These are phyloP conservation scores for Cinnamomum micranthum DNA, from an alignment of 164 flowering plant species.

Conservation along the genomic window DNA sequence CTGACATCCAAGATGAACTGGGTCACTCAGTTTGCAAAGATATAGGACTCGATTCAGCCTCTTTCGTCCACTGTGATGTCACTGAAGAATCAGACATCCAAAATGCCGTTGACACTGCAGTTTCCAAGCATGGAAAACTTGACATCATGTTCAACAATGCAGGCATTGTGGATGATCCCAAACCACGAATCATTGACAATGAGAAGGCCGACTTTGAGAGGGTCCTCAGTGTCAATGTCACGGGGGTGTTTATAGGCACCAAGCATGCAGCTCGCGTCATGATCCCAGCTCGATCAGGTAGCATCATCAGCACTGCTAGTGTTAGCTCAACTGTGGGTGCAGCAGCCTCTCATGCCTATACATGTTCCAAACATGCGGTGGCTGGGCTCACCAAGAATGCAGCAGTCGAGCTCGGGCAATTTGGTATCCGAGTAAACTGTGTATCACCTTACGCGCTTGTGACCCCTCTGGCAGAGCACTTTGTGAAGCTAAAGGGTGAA, in stretches of 20 bases:
- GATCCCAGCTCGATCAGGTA: constrained; percentile 7
- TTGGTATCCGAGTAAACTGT: constrained; percentile 23
- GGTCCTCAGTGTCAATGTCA: constrained; percentile 26
- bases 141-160: constrained; percentile 59
- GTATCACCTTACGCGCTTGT: constrained; percentile 69
- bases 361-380: constrained; percentile 15
- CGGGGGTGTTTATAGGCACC: constrained; percentile 28
- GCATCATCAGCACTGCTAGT: constrained; percentile 7
- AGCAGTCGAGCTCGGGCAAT: constrained; percentile 17
- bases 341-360: not conserved
- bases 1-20: constrained; percentile 16
- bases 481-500: constrained; percentile 1
- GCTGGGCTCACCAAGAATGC: constrained; percentile 15
- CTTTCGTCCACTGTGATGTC: constrained; percentile 41
- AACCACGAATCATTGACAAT: constrained; percentile 1
- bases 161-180: constrained; percentile 24
- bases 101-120: constrained; percentile 27
- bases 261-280: constrained; percentile 19
- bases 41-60: constrained; percentile 12
- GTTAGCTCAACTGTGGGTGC: not conserved
- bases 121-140: constrained; percentile 39
- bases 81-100: constrained; percentile 33
- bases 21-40: constrained; percentile 14
- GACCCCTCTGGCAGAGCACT: constrained; percentile 8
- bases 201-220: constrained; percentile 18